phyloP scores from a whole-genome alignment of 202 grass and related monocot species.

The Panicum hallii region DNA sequence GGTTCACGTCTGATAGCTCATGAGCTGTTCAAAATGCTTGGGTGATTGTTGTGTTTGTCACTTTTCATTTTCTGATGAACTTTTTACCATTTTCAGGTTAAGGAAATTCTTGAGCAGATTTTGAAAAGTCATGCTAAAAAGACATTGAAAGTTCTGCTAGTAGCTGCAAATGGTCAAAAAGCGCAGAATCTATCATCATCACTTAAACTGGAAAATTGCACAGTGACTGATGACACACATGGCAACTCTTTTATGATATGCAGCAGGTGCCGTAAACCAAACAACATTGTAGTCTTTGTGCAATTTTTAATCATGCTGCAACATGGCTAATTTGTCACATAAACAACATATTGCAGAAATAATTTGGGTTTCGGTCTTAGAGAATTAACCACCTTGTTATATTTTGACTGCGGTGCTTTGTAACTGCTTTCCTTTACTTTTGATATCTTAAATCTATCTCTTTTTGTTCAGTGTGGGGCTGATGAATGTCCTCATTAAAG shows the following conservation, averaged over 20 bases:
- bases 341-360: not conserved
- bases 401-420: not conserved
- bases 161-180: constrained; percentile 49
- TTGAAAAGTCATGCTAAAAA: constrained; percentile 40
- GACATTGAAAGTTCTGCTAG: constrained; percentile 62
- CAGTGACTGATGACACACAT: constrained; percentile 46
- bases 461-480: constrained; percentile 61
- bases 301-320: not conserved
- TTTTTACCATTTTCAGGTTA: constrained; percentile 59
- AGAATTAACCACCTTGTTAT: not conserved
- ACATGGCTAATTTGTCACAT: not conserved
- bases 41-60: not conserved
- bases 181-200: constrained; percentile 35
- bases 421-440: not conserved
- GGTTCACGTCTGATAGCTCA: constrained; percentile 9
- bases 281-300: not conserved
- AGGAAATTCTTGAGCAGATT: constrained; percentile 64
- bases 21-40: constrained; percentile 3
- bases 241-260: constrained; percentile 60
- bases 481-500: constrained; percentile 65
- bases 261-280: constrained; percentile 52
- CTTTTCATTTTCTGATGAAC: constrained; percentile 19
- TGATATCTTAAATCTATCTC: not conserved
- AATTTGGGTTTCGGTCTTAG: not conserved
- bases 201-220: constrained; percentile 55